Evolutionary conservation across 306 rosid genomes (phyloP).

Genomic region (Quercus glauca): DNA sequence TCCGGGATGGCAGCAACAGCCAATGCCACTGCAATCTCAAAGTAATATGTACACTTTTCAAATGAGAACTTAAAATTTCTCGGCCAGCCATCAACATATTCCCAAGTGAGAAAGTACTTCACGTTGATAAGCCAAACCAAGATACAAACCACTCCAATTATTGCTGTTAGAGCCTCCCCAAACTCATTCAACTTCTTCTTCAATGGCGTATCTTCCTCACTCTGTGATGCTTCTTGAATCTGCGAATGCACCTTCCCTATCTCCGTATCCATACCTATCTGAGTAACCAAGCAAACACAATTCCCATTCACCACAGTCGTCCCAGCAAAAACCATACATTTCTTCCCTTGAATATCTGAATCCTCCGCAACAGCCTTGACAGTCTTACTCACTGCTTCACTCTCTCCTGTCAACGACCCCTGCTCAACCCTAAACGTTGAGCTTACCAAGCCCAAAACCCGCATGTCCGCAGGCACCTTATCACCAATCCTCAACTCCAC

Average conservation of each 20-base stretch:
- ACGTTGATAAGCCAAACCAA: constrained; percentile 57
- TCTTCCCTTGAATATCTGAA: constrained; percentile 51
- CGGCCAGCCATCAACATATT: constrained; percentile 46
- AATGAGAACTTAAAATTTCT: constrained; percentile 49
- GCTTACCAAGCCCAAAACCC: constrained; percentile 48
- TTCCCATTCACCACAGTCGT: constrained; percentile 73
- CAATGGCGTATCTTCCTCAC: constrained; percentile 77
- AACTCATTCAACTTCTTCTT: constrained; percentile 70
- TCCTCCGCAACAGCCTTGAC: constrained; percentile 40
- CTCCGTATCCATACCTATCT: constrained; percentile 65
- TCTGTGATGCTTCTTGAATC: constrained; percentile 59
- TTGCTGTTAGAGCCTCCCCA: constrained; percentile 42
- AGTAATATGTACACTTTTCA: constrained; percentile 58
- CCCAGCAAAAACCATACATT: constrained; percentile 64
- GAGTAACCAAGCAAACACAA: constrained; percentile 68
- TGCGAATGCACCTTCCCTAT: constrained; percentile 76
- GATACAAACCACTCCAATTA: constrained; percentile 48
- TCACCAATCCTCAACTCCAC: constrained; percentile 59
- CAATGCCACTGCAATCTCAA: constrained; percentile 61
- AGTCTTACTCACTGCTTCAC: constrained; percentile 54
- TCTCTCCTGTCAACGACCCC: constrained; percentile 61
- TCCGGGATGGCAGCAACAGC: constrained; percentile 67
- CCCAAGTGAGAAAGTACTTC: constrained; percentile 56
- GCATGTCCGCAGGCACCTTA: constrained; percentile 57
- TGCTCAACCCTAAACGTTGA: constrained; percentile 53